Base-by-base conservation (phyloP, 148 eudicot species). In the Euryodendron excelsum region DNA sequence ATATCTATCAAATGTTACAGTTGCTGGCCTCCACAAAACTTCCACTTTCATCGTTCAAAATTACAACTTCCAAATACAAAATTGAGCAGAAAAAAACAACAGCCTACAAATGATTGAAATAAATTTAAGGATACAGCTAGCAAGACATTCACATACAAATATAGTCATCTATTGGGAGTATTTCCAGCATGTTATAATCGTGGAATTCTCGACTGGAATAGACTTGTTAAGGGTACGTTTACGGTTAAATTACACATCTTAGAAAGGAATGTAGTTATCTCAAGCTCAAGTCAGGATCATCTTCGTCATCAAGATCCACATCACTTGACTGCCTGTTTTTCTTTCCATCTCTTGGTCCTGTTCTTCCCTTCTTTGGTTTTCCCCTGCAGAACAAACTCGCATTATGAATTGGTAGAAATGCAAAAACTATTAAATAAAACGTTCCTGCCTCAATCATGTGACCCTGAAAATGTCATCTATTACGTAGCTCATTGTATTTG, bases 321-420 rank as follows among this genome's bases (percentile, higher is more conserved):
- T 90, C 86, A 73, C 81, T 78, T 39, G 89, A 72, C 37, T 80
- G 55, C 80, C 79, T 80, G 7, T 78, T 72, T 45, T 79, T 81
- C 79, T 84, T 86, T 69, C 78, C 84, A 31, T 85, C 89, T 88
- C 90, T 85, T 53, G 83, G 84, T 14, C 87, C 91, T 33, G 86
- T 70, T 87, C 97, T 89, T 79, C 88, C 94, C 80, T 85, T 92
- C 86, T 85, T 92, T 30, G 89, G 94, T 79, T 91, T 92, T 62
- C 94, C 93, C 93, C 94, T 92, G 69, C 18, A 9, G 71, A 84
- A 10, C 68, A 7, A 60, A 64, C 30, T 48, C 10, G 4, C 9
- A 27, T 44, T 69, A 25, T n/a, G n/a, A n/a, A n/a, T n/a, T n/a
- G n/a, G n/a, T n/a, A n/a, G n/a, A n/a, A n/a, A n/a, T n/a, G n/a